Percentiles rank a stretch among this genome's conserved stretches.
Conservation (phyloP, 106 monocot genomes). For the Alisma plantagoaquatica region DNA sequence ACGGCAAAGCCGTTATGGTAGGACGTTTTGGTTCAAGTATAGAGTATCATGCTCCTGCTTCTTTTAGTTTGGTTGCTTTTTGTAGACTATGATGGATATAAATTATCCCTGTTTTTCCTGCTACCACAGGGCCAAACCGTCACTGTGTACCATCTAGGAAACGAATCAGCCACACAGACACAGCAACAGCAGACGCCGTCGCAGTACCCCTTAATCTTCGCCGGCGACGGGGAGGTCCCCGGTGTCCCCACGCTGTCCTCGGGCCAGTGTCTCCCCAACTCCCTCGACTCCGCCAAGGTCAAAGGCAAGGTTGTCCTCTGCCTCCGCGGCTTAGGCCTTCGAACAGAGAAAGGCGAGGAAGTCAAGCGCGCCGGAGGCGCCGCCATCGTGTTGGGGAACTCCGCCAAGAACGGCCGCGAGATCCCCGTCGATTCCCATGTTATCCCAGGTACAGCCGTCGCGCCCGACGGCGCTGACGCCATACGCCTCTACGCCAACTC, state of each 20-base stretch:
- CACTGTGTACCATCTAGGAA: constrained; percentile 34
- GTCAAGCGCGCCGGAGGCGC: constrained; percentile 72
- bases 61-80: no score
- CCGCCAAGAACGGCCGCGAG: constrained; percentile 41
- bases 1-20: constrained; percentile 11
- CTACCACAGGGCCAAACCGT: constrained; percentile 68
- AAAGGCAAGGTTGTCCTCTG: constrained; percentile 72
- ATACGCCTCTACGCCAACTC: constrained; percentile 51
- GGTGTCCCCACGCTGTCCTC: no score
- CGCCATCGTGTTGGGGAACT: constrained; percentile 67
- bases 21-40: no score
- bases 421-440: constrained; percentile 63
- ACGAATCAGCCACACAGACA: no score
- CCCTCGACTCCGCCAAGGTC: constrained; percentile 38
- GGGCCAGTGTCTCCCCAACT: constrained; percentile 82
- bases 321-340: constrained; percentile 48
- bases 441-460: constrained; percentile 49
- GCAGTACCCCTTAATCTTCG: constrained; percentile 47
- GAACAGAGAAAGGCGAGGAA: constrained; percentile 66
- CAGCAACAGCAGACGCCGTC: no score
- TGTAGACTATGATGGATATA: no score
- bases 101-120: no score
- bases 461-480: constrained; percentile 13
- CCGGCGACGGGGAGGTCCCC: constrained; percentile 51
- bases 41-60: no score